Base-by-base conservation (phyloP, 768 basidiomycete species). In the Hypholoma fasciculare region DNA sequence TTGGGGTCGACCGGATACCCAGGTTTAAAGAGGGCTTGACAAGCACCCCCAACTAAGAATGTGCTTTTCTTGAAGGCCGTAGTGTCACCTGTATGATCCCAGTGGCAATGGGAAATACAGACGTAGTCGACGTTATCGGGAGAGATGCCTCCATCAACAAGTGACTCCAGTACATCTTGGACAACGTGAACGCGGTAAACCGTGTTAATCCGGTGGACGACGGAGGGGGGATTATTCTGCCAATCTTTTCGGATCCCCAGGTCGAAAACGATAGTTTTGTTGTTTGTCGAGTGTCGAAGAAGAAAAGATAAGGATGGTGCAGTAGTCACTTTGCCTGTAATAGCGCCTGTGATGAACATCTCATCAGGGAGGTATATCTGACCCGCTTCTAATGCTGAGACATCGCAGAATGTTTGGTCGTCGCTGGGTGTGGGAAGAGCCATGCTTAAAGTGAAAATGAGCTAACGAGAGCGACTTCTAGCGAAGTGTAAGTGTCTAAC, bases 301-400 rank as follows among this genome's bases (percentile, higher is more conserved):
- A 79, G 74, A 67, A 86, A 87, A 1, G 80, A 73, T 44, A 87
- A 74, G 12, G 78, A 77, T 4, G 85, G 86, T 7, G 71, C 72
- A 3, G 54, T 55, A 1, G 65, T 64, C 8, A 65, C 58, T 7
- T 67, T 71, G 1, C 67, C 71, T 43, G 72, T 65, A 3, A 63
- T 59, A 1, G 73, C 67, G 37, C 69, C 75, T 20, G 72, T 73
- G 37, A 82, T 65, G 53, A 82, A 65, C 53, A 69, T 68, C 36
- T 72, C 73, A 26, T 78, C 63, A 0, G 74, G 65, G 9, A 85
- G 60, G 23, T 61, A 61, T 4, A 86, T 67, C 9, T 73, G 61
- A 5, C 85, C 86, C 0, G 76, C 79, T 59, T 84, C 82, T 36
- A 87, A 74, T 0, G 80, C 84, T 42, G 86, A 87, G 36, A 86